Conservation (phyloP, 805 yeast genomes). For the Saturnispora dispora region DNA sequence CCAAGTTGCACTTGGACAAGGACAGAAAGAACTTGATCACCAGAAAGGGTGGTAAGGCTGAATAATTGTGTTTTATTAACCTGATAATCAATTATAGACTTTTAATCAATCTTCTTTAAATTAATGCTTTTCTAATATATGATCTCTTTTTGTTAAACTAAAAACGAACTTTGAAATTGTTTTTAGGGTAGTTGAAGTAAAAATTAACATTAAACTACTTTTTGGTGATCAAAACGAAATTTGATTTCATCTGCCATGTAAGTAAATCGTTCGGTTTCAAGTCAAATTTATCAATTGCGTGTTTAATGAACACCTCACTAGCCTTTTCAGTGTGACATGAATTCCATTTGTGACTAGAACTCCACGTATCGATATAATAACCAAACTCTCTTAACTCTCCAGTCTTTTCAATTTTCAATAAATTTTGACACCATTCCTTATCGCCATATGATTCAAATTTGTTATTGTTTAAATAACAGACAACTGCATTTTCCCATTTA, state of each 20-base stretch:
- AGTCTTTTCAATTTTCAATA: constrained; percentile 28
- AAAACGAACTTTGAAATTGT: not conserved
- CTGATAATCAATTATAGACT: constrained; percentile 5
- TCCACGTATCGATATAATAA: constrained; percentile 58
- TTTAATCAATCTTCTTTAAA: constrained; percentile 1
- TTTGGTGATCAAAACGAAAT: constrained; percentile 1
- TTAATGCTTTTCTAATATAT: constrained; percentile 1
- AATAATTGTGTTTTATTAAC: constrained; percentile 41
- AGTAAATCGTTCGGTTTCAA: constrained; percentile 37
- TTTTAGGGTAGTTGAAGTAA: not conserved
- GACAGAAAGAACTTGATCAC: constrained; percentile 96
- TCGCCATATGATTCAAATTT: constrained; percentile 13
- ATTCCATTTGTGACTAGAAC: constrained; percentile 55
- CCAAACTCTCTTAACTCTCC: constrained; percentile 38
- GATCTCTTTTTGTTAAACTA: not conserved
- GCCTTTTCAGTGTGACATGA: constrained; percentile 31
- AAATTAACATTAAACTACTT: not conserved
- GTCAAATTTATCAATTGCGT: constrained; percentile 33
- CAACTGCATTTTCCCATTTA: constrained; percentile 23
- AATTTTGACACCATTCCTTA: constrained; percentile 14
- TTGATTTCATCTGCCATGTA: constrained; percentile 15
- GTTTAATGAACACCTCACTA: constrained; percentile 27
- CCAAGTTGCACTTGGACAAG: constrained; percentile 96
- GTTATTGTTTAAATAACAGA: constrained; percentile 16
- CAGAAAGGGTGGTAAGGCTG: constrained; percentile 97